A percentile compares a stretch with the other conserved stretches of the same genome.
These are phyloP conservation scores for Funneliformis mosseae DNA, from an alignment of 192 early-diverging fungal species.

Conservation along the genomic window DNA sequence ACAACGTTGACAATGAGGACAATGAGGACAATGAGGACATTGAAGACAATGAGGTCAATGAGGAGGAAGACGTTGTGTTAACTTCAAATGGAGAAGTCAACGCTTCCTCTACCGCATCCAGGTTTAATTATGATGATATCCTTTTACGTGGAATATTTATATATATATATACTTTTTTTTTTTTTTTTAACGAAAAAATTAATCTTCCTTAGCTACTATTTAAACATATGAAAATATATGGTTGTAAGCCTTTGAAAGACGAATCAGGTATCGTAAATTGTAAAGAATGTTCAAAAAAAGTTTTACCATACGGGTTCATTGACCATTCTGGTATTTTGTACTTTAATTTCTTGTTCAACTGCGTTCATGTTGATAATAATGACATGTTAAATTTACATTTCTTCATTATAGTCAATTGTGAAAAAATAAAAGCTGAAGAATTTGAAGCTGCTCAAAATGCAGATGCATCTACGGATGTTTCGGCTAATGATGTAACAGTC, in stretches of 20 bases:
- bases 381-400: neutral
- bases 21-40: no score
- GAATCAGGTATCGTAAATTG: constrained; percentile 67
- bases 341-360: neutral
- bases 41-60: no score
- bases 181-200: neutral
- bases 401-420: neutral
- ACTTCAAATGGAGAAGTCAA: constrained; percentile 5
- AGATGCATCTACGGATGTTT: neutral
- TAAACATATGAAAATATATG: constrained; percentile 53
- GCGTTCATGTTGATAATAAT: neutral
- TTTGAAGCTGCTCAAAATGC: neutral
- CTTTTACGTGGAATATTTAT: neutral
- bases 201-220: neutral
- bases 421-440: neutral
- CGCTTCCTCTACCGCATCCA: neutral
- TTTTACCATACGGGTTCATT: constrained; percentile 63
- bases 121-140: constrained; percentile 24
- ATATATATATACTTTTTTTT: neutral
- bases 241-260: constrained; percentile 61
- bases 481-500: neutral
- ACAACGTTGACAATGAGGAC: no score
- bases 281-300: constrained; percentile 62
- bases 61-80: constrained; percentile 5
- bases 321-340: constrained; percentile 59